A percentile compares a stretch with the other conserved stretches of the same genome.
phyloP scores from a whole-genome alignment of 305 asterid genomes.

The Fraxinus dipetala region DNA sequence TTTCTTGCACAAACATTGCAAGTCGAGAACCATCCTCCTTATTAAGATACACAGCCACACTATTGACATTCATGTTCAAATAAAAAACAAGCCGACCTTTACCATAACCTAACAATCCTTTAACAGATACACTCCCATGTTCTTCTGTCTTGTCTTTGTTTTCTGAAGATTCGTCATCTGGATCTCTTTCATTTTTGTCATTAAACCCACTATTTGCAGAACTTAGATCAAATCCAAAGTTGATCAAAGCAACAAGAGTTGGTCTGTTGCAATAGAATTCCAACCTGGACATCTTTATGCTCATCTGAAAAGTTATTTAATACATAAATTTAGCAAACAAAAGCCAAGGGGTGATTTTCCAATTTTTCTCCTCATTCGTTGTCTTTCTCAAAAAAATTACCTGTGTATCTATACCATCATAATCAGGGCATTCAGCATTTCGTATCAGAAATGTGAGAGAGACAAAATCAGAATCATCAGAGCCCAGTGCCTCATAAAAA shows the following conservation, averaged over 20 bases:
- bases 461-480: slow-evolving; percentile 89
- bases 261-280: slow-evolving; percentile 95
- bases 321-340: slow-evolving; percentile 25
- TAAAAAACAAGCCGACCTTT: slow-evolving; percentile 84
- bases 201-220: slow-evolving; percentile 38
- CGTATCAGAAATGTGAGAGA: slow-evolving; percentile 68
- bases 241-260: slow-evolving; percentile 89
- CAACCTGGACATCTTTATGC: slow-evolving; percentile 90
- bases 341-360: slow-evolving; percentile 15
- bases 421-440: slow-evolving; percentile 72
- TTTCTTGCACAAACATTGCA: slow-evolving; percentile 97
- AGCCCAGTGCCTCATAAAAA: slow-evolving; percentile 81
- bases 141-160: slow-evolving; percentile 67
- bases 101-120: slow-evolving; percentile 85
- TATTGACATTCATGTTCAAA: slow-evolving; percentile 89
- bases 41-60: slow-evolving; percentile 84
- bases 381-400: slow-evolving; percentile 40
- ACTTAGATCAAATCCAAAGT: slow-evolving; percentile 71
- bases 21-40: slow-evolving; percentile 94
- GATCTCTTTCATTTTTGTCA: slow-evolving; percentile 31
- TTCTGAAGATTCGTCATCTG: slow-evolving; percentile 39
- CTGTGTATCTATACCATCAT: slow-evolving; percentile 94
- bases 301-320: slow-evolving; percentile 59
- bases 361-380: slow-evolving; percentile 7
- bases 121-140: slow-evolving; percentile 55